Percentiles rank a stretch among this genome's conserved stretches.
Evolutionary conservation across 768 basidiomycete genomes (phyloP).

Genomic region (Pisolithus marmoratus): DNA sequence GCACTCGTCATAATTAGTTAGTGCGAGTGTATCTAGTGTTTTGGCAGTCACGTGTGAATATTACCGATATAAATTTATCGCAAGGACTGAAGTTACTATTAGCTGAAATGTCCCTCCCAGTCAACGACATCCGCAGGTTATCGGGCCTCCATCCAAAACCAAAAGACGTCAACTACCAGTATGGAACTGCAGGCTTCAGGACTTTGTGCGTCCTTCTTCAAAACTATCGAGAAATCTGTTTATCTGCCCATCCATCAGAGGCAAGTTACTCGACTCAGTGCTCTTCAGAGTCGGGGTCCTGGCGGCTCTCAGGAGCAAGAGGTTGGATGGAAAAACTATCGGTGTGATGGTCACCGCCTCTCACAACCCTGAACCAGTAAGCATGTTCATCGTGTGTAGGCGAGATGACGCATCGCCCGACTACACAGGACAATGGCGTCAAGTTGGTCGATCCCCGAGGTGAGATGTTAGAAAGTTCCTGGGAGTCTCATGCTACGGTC

Average conservation of each 20-base stretch:
- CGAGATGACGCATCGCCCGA: background rate
- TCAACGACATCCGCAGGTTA: conserved; percentile 42
- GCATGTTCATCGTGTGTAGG: conserved; percentile 15
- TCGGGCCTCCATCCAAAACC: conserved; percentile 69
- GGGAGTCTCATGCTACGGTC: conserved; percentile 84
- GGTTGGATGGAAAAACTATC: conserved; percentile 83
- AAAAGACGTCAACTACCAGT: conserved; percentile 63
- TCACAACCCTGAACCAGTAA: conserved; percentile 96
- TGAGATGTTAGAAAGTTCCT: conserved; percentile 92
- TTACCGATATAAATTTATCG: background rate
- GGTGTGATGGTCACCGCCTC: conserved; percentile 99
- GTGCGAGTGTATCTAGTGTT: too few relatives aligned
- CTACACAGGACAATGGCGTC: conserved; percentile 88
- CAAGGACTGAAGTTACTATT: too few relatives aligned
- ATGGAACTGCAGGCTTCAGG: conserved; percentile 94
- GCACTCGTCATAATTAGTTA: background rate
- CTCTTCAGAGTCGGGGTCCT: conserved; percentile 90
- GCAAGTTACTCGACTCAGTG: conserved; percentile 74
- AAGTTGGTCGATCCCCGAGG: conserved; percentile 96
- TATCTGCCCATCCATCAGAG: conserved; percentile 38
- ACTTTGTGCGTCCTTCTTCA: conserved; percentile 57
- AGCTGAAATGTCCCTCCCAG: conserved; percentile 24
- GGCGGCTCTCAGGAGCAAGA: conserved; percentile 87
- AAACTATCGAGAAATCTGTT: conserved; percentile 4
- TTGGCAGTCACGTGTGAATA: too few relatives aligned